Evolutionary conservation across 2,329 filamentous ascomycete genomes (phyloP).

Genomic region (Lachnellula subtilissima): DNA sequence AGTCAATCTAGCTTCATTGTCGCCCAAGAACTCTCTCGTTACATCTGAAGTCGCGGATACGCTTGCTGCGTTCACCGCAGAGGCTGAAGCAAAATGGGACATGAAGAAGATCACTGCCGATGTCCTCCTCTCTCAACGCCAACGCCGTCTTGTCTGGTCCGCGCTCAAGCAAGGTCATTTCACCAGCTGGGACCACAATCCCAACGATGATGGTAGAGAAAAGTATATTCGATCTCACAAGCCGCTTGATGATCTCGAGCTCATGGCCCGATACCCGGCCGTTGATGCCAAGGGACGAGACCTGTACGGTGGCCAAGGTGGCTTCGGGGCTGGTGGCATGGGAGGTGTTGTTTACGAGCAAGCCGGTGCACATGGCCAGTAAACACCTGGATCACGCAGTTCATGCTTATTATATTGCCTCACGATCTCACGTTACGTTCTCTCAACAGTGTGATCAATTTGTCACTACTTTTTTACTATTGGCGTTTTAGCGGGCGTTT

Average conservation of each 20-base stretch:
- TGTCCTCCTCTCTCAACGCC: constrained; percentile 73
- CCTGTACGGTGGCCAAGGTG: constrained; percentile 12
- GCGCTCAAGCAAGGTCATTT: constrained; percentile 72
- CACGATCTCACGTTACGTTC: too few relatives aligned
- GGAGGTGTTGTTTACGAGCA: constrained; percentile 16
- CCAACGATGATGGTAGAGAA: constrained; percentile 61
- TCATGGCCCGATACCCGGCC: constrained; percentile 66
- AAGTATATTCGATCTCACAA: constrained; percentile 84
- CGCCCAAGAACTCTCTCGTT: constrained; percentile 31
- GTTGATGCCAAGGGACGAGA: constrained; percentile 43
- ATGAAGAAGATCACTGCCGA: constrained; percentile 70
- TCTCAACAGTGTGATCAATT: neutral
- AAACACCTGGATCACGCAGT: neutral
- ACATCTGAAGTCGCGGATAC: constrained; percentile 28
- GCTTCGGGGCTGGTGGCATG: constrained; percentile 11
- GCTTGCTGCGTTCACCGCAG: constrained; percentile 64
- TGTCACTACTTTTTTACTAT: neutral
- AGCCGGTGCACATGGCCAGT: constrained; percentile 22
- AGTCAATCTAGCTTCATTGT: constrained; percentile 37
- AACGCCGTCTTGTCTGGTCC: constrained; percentile 72
- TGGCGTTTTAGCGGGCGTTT: neutral
- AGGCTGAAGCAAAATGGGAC: constrained; percentile 75
- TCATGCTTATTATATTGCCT: too few relatives aligned
- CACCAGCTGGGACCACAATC: constrained; percentile 82
- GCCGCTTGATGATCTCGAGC: constrained; percentile 74